Base-by-base conservation (phyloP, 129 eudicot species). In the Saposhnikovia divaricata region DNA sequence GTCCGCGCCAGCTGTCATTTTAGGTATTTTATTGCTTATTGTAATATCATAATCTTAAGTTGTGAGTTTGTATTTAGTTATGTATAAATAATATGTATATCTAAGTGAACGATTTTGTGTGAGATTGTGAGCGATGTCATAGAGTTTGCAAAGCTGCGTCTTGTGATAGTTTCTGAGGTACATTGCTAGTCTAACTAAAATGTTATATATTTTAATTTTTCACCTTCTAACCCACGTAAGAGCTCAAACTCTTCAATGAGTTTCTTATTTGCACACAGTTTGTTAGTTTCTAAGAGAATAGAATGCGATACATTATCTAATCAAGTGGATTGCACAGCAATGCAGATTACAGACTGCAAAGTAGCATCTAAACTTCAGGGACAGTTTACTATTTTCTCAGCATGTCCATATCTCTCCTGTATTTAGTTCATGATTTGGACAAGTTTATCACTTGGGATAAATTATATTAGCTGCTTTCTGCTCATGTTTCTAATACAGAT, bases 1-100 rank as follows among this genome's bases (percentile, higher is more conserved):
- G 82, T 90, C 97, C 63, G 88, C 83, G 9, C 77, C 91, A 68
- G 85, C 97, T 61, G 95, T 96, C 80, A 86, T 87, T 44, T 88
- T 96, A 90, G 99, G 99, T 96, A 86, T 79, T 45, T 37, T 27
- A 72, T 39, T 75, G 38, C 45, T 19, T 39, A n/a, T n/a, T n/a
- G 0, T 70, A 8, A 19, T 65, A 34, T 34, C 27, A 23, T 79
- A 37, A 18, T 75, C 50, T 13, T 14, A 11, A 43, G 68, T 6
- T 51, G 53, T 8, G 34, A 13, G 71, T 42, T 51, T 40, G 21
- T 50, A 45, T 40, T 59, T 42, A 72, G 50, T 63, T 38, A 25
- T 61, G 25, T 38, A 48, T 8, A 61, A 15, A 53, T 76, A 0
- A 77, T 38, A 25, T 21, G 34, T 25, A 18, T 50, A 31, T 55